These are phyloP conservation scores for Fusarium kyushuense DNA, from an alignment of 2,329 filamentous ascomycete species.

Conservation along the genomic window DNA sequence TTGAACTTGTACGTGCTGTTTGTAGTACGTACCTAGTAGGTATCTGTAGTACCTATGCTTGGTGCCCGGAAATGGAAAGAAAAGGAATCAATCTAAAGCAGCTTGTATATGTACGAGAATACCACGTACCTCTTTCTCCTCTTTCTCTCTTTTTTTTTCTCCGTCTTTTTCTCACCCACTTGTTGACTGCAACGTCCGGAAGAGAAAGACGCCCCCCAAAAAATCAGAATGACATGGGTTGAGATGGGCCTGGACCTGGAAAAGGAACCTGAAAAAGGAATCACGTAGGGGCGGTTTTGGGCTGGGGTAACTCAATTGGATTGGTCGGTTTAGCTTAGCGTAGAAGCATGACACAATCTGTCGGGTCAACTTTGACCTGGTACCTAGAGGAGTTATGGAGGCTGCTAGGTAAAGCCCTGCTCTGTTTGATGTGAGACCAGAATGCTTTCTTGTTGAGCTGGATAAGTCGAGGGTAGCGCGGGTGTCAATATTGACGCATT, in stretches of 20 bases:
- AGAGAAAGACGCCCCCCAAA: constrained; percentile 35
- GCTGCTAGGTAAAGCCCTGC: constrained; percentile 23
- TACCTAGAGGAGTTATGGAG: background rate
- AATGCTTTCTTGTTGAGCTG: constrained; percentile 25
- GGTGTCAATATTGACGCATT: constrained; percentile 17
- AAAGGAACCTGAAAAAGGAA: constrained; percentile 43
- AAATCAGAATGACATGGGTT: constrained; percentile 35
- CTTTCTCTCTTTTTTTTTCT: background rate
- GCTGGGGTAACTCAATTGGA: constrained; percentile 47
- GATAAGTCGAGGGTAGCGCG: constrained; percentile 13
- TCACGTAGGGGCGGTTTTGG: constrained; percentile 45
- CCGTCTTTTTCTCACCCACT: background rate
- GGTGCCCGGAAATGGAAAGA: background rate
- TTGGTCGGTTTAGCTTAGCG: constrained; percentile 47
- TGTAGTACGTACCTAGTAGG: constrained; percentile 1
- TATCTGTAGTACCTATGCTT: constrained; percentile 13
- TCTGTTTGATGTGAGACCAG: constrained; percentile 20
- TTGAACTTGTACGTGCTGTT: background rate
- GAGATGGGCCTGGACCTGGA: constrained; percentile 31
- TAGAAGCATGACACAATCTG: constrained; percentile 52
- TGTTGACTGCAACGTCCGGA: constrained; percentile 12
- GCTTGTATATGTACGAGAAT: constrained; percentile 19
- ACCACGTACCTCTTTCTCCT: too few species aligned
- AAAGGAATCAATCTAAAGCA: constrained; percentile 2
- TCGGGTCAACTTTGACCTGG: constrained; percentile 45